Evolutionary conservation across 108 stramenopile species (phyloP).

Genomic region (Aurantiochytrium sp.): DNA sequence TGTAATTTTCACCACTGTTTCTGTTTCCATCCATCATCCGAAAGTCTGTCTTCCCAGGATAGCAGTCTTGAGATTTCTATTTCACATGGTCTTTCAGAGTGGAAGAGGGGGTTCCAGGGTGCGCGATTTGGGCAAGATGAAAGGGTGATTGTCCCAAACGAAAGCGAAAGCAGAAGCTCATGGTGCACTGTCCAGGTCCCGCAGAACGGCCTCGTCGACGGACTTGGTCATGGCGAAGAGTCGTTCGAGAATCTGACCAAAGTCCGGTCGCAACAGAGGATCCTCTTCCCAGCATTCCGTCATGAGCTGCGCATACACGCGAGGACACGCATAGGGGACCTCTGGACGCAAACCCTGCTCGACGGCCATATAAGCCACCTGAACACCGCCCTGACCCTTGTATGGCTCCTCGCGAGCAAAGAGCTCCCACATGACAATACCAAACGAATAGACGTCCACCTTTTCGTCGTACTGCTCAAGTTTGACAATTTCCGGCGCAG

Average conservation of each 20-base stretch:
- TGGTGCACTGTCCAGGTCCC: background rate
- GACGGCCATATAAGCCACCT: background rate
- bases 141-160: too few species aligned
- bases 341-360: constrained; percentile 5
- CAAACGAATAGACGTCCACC: constrained; percentile 37
- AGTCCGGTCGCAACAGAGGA: background rate
- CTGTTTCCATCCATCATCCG: too few species aligned
- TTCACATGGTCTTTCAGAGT: too few species aligned
- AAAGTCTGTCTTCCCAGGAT: too few species aligned
- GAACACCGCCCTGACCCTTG: background rate
- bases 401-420: constrained; percentile 18
- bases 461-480: constrained; percentile 15
- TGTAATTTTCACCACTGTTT: too few species aligned
- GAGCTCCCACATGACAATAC: constrained; percentile 39
- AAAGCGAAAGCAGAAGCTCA: background rate
- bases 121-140: too few species aligned
- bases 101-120: too few species aligned
- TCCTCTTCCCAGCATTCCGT: constrained; percentile 6
- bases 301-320: background rate
- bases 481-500: constrained; percentile 32
- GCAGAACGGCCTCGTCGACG: background rate
- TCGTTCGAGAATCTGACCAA: background rate
- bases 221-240: background rate
- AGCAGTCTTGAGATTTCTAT: too few species aligned
- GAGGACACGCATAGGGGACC: background rate